Conservation (phyloP, 2,329 filamentous ascomycete genomes). For the Hypomyces perniciosus region DNA sequence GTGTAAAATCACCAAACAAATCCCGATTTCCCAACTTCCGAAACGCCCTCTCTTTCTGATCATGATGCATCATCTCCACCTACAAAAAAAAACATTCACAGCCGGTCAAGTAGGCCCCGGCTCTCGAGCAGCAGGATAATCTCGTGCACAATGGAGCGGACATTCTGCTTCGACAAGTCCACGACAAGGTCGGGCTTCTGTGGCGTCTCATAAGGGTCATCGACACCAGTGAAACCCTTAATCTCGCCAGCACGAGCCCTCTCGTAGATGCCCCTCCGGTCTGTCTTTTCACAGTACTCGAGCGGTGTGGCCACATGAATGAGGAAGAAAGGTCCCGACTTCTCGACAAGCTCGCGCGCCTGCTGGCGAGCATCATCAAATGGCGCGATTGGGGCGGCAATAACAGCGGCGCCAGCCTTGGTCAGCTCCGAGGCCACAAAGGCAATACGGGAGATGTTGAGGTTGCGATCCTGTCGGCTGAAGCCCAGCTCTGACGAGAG, state of each 20-base stretch:
- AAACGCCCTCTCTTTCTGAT: background rate
- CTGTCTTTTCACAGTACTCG: slow-evolving; percentile 90
- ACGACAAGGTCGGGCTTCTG: slow-evolving; percentile 77
- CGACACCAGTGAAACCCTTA: slow-evolving; percentile 96
- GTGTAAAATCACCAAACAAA: background rate
- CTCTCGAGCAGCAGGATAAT: slow-evolving; percentile 90
- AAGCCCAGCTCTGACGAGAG: slow-evolving; percentile 94
- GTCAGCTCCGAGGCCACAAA: slow-evolving; percentile 96
- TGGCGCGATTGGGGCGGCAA: slow-evolving; percentile 92
- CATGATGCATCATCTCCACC: background rate
- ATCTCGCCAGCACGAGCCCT: slow-evolving; percentile 83
- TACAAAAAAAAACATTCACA: slow-evolving; percentile 31
- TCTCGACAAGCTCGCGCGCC: slow-evolving; percentile 80
- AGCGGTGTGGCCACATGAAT: slow-evolving; percentile 91
- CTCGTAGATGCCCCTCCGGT: slow-evolving; percentile 85
- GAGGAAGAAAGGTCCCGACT: slow-evolving; percentile 87
- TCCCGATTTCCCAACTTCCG: background rate
- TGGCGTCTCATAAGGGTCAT: slow-evolving; percentile 91
- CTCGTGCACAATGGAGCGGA: slow-evolving; percentile 92
- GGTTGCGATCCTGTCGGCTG: slow-evolving; percentile 84
- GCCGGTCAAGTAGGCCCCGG: slow-evolving; percentile 74
- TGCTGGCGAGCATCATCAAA: slow-evolving; percentile 72
- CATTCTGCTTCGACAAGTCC: slow-evolving; percentile 77
- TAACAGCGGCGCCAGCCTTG: slow-evolving; percentile 86
- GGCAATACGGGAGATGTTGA: slow-evolving; percentile 91